Conservation (phyloP, 306 rosid species). For the Inga oerstediana region DNA sequence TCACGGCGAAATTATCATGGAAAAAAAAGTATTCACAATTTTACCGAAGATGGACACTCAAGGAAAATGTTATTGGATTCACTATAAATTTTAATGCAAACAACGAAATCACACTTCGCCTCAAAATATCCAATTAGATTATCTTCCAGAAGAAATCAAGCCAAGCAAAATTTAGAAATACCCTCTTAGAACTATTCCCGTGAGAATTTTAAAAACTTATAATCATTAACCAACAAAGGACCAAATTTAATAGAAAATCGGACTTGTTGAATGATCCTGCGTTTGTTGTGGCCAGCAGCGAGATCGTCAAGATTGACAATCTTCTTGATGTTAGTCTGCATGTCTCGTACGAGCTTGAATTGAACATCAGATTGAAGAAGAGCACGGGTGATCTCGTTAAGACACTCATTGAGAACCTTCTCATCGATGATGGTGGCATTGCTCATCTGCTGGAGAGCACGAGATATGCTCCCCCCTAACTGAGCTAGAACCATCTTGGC, state of each 20-base stretch:
- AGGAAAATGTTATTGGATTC: background rate
- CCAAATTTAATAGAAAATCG: background rate
- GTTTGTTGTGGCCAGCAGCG: conserved; percentile 91
- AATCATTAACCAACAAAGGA: background rate
- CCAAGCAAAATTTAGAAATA: background rate
- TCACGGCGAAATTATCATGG: background rate
- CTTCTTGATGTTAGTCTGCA: conserved; percentile 87
- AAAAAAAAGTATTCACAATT: background rate
- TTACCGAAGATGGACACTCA: background rate
- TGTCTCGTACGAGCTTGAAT: conserved; percentile 84
- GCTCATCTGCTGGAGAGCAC: conserved; percentile 98
- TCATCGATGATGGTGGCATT: conserved; percentile 88
- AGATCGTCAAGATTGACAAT: conserved; percentile 86
- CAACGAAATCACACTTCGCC: background rate
- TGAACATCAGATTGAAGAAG: conserved; percentile 90
- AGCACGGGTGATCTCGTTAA: conserved; percentile 92
- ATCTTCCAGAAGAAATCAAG: background rate
- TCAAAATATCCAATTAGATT: background rate
- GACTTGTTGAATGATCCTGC: conserved; percentile 88
- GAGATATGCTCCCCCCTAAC: conserved; percentile 88
- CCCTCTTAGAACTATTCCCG: background rate
- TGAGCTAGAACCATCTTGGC: conserved; percentile 85
- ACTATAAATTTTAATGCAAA: background rate
- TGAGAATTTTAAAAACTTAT: background rate
- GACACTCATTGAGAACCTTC: conserved; percentile 83